phyloP scores from a whole-genome alignment of 2,329 filamentous ascomycete species.

The Aspergillus caelatus region DNA sequence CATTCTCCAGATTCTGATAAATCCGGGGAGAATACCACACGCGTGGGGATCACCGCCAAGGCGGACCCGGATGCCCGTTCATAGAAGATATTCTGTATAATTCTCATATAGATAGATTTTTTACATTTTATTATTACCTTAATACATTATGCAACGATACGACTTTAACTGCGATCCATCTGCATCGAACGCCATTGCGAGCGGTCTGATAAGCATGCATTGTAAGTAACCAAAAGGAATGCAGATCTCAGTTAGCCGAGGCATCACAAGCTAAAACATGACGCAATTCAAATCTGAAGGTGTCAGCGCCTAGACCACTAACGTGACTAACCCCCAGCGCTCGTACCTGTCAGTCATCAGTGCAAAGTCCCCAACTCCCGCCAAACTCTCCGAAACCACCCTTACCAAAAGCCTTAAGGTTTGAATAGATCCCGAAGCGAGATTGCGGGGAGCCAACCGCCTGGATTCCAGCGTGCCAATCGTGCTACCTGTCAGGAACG shows the following conservation, averaged over 20 bases:
- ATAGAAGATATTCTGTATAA: not conserved
- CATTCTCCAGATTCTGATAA: not conserved
- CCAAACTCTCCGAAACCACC: conserved; percentile 1
- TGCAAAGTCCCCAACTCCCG: not conserved
- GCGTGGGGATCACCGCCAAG: not conserved
- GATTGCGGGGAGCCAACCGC: conserved; percentile 8
- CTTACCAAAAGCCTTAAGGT: not conserved
- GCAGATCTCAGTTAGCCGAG: conserved; percentile 7
- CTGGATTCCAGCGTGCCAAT: not conserved
- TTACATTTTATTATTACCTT: not conserved
- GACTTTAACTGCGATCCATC: not conserved
- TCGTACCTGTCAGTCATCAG: not conserved
- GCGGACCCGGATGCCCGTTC: not conserved
- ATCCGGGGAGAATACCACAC: conserved; percentile 14
- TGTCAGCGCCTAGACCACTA: not conserved
- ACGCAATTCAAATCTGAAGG: not conserved
- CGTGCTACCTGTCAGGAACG: not conserved
- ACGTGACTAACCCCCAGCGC: not conserved
- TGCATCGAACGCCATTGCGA: not conserved
- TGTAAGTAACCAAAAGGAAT: not conserved
- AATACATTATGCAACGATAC: not conserved
- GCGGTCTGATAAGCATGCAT: not conserved
- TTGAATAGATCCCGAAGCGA: not conserved
- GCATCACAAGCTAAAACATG: conserved; percentile 16
- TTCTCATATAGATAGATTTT: not conserved